Conservation (phyloP, 108 stramenopile genomes). For the Craspedostauros australis region DNA sequence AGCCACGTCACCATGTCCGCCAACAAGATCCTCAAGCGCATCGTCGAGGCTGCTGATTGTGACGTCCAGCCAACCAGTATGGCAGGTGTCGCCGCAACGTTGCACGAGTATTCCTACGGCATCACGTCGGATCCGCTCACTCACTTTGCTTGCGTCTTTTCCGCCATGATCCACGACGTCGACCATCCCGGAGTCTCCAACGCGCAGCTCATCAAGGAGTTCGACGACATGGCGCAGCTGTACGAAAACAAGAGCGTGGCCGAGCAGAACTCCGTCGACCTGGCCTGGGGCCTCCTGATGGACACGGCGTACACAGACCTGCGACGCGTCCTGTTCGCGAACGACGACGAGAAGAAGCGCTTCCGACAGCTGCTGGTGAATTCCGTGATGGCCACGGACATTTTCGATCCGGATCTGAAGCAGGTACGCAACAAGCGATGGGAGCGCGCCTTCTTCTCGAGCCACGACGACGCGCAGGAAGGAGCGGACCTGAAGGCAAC, state of each 20-base stretch:
- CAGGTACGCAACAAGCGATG: too few relatives aligned
- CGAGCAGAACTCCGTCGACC: conserved; percentile 26
- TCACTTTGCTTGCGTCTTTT: conserved; percentile 42
- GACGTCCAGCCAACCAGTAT: not conserved
- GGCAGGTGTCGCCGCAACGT: not conserved
- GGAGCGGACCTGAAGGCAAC: too few relatives aligned
- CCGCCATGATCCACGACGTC: conserved; percentile 45
- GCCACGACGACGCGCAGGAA: too few relatives aligned
- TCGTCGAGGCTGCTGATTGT: too few relatives aligned
- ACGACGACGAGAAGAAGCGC: conserved; percentile 9
- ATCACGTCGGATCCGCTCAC: conserved; percentile 45
- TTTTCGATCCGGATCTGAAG: too few relatives aligned
- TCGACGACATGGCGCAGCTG: conserved; percentile 6
- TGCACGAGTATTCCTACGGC: conserved; percentile 38
- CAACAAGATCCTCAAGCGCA: too few relatives aligned
- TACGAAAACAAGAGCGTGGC: conserved; percentile 28
- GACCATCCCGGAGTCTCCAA: conserved; percentile 49
- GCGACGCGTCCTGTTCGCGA: conserved; percentile 12
- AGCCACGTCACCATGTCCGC: conserved; percentile 31
- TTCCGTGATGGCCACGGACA: too few relatives aligned
- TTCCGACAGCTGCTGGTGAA: conserved; percentile 37
- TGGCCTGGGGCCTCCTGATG: conserved; percentile 32
- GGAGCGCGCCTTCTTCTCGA: too few relatives aligned
- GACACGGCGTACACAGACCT: conserved; percentile 19
- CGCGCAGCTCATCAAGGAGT: conserved; percentile 29